Conservation (phyloP, 2,329 filamentous ascomycete species). For the Colletotrichum tabaci region DNA sequence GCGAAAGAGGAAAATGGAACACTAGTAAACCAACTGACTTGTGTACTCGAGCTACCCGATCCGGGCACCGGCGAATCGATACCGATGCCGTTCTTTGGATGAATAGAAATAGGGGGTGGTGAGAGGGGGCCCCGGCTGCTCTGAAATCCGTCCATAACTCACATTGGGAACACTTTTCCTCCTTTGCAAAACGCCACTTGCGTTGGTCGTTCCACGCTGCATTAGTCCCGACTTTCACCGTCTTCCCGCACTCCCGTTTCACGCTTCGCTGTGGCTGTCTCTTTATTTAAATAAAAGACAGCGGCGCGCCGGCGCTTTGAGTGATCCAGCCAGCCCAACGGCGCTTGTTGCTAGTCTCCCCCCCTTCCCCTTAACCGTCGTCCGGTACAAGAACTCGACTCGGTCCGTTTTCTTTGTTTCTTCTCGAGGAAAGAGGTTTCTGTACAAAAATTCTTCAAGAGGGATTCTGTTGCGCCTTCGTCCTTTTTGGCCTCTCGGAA, state of each 20-base stretch:
- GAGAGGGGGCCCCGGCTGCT: background rate
- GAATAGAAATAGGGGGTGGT: background rate
- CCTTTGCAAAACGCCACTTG: constrained; percentile 2
- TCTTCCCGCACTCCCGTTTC: constrained; percentile 23
- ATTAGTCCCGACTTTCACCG: background rate
- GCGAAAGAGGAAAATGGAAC: background rate
- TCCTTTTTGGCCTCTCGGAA: too few species aligned
- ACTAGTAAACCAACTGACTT: background rate
- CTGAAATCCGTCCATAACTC: background rate
- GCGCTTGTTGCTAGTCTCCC: constrained; percentile 1
- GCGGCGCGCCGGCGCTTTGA: background rate
- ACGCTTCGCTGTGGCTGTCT: constrained; percentile 33
- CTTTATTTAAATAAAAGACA: background rate
- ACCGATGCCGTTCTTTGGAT: background rate
- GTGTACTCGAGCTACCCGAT: background rate
- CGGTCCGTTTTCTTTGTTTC: constrained; percentile 1
- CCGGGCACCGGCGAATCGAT: background rate
- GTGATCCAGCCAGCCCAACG: constrained; percentile 12
- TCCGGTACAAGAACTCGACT: background rate
- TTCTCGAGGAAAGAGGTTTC: too few species aligned
- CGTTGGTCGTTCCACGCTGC: constrained; percentile 12
- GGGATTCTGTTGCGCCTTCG: background rate
- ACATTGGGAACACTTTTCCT: background rate
- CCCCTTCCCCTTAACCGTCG: background rate
- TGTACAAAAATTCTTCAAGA: background rate